These are phyloP conservation scores for Neocallimastix lanati DNA, from an alignment of 192 early-diverging fungal genomes.

Conservation along the genomic window DNA sequence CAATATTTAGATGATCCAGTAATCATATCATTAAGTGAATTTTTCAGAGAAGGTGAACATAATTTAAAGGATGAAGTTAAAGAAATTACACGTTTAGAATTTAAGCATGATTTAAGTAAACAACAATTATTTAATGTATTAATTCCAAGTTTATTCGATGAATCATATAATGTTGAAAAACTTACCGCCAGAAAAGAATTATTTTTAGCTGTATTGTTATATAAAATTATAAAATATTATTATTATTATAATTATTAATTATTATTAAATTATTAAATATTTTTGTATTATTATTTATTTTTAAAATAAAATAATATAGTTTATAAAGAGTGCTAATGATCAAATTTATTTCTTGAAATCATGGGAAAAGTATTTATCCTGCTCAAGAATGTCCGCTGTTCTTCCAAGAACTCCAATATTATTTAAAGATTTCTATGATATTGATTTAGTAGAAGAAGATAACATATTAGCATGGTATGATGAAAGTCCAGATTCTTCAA, in stretches of 20 bases:
- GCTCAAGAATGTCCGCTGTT: background rate
- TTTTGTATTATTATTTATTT: too few species aligned
- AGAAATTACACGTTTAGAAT: slow-evolving; percentile 67
- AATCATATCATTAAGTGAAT: slow-evolving; percentile 10
- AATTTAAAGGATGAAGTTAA: slow-evolving; percentile 42
- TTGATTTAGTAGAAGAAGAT: slow-evolving; percentile 66
- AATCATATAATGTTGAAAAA: slow-evolving; percentile 13
- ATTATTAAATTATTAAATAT: too few species aligned
- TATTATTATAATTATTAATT: too few species aligned
- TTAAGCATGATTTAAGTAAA: slow-evolving; percentile 63
- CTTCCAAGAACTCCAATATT: slow-evolving; percentile 18
- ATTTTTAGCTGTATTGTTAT: background rate
- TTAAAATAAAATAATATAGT: too few species aligned
- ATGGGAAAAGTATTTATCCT: slow-evolving; percentile 33
- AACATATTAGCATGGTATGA: slow-evolving; percentile 49
- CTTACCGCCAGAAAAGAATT: slow-evolving; percentile 7
- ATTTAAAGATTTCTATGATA: slow-evolving; percentile 50
- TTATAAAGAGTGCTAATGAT: slow-evolving; percentile 33
- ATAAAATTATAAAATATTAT: too few species aligned
- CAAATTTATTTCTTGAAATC: slow-evolving; percentile 31
- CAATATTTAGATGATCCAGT: slow-evolving; percentile 25
- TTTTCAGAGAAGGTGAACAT: slow-evolving; percentile 6
- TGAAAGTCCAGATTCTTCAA: slow-evolving; percentile 15
- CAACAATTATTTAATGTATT: slow-evolving; percentile 52
- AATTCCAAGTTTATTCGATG: slow-evolving; percentile 36